Conservation (phyloP, 2,329 filamentous ascomycete species). For the Aspergillus cejpii region DNA sequence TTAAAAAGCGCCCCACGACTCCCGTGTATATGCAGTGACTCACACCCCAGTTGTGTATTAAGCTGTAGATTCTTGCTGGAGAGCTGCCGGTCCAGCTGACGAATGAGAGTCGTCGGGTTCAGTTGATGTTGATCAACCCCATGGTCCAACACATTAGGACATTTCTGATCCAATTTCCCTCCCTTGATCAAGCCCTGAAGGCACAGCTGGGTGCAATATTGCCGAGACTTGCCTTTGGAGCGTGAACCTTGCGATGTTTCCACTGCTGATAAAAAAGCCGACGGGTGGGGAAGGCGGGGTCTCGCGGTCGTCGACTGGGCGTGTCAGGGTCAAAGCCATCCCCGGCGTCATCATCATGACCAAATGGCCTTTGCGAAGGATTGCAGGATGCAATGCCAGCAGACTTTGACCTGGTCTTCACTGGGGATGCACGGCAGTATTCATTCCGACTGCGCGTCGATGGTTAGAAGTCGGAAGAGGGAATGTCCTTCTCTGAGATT, state of each 20-base stretch:
- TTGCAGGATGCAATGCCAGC: slow-evolving; percentile 4
- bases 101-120: slow-evolving; percentile 7
- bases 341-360: slow-evolving; percentile 8
- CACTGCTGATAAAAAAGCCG: too few species aligned
- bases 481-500: slow-evolving; percentile 16
- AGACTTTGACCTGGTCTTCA: slow-evolving; percentile 12
- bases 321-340: slow-evolving; percentile 8
- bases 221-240: slow-evolving; percentile 14
- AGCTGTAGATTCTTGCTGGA: slow-evolving; percentile 1
- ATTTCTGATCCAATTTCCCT: slow-evolving; percentile 28
- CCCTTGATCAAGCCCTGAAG: slow-evolving; percentile 32
- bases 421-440: slow-evolving; percentile 12
- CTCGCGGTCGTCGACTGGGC: slow-evolving; percentile 9
- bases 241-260: slow-evolving; percentile 2
- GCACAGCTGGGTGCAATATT: slow-evolving; percentile 40
- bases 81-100: slow-evolving; percentile 5
- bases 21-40: slow-evolving; percentile 21
- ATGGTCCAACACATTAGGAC: slow-evolving; percentile 39
- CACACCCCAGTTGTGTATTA: slow-evolving; percentile 10
- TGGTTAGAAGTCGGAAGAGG: slow-evolving; percentile 14
- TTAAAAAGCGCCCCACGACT: slow-evolving; percentile 24
- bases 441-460: slow-evolving; percentile 1
- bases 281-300: slow-evolving; percentile 8
- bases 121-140: slow-evolving; percentile 16
- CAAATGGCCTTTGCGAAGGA: slow-evolving; percentile 2